Base-by-base conservation (phyloP, 257 asterid genomes). In the Osmanthus fragrans region DNA sequence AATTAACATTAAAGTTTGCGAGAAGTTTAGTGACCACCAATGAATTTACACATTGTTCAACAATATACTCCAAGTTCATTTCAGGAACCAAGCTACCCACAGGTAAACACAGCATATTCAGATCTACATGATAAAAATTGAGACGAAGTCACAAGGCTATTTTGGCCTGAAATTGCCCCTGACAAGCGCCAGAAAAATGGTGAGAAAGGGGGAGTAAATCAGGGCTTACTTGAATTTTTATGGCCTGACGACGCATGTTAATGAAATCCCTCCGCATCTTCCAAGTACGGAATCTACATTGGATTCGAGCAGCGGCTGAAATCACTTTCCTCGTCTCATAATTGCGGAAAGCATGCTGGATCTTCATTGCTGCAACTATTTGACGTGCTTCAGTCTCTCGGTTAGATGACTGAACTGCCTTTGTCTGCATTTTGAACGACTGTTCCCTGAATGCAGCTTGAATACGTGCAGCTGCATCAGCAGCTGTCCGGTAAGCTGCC, bases 391-490 rank as follows among this genome's bases (percentile, higher is more conserved):
- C 98, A 5, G 30, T 81, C 89, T 96, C 98, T 5, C 95, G 97
- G 84, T 87, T 89, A 19, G 85, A 82, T 7, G 88, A 71, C 84
- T 89, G 92, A 18, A 87, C 90, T 7, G 75, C 89, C 67, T 74
- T 10, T 39, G 85, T 78, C 79, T 77, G 90, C 64, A 88, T 70
- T 79, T 88, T 90, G 84, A 88, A 71, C 3, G 98, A 84, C 34
- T 82, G 97, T 77, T 93, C 98, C 82, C 97, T 90, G 88, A 93
- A 96, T 71, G 99, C 98, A 72, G 96, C 76, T 72, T 93, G 98
- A 78, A 96, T 96, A 33, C 97, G 98, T 37, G 99, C 92, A 70
- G 98, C 99, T 36, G 98, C 99, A 87, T 90, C 98, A 65, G 99
- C 98, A 64, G 97, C 98, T 19, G 97, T 96, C 19, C 97, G 85